Conservation (phyloP, 495 filamentous ascomycete species). For the Aspergillus asperescens region DNA sequence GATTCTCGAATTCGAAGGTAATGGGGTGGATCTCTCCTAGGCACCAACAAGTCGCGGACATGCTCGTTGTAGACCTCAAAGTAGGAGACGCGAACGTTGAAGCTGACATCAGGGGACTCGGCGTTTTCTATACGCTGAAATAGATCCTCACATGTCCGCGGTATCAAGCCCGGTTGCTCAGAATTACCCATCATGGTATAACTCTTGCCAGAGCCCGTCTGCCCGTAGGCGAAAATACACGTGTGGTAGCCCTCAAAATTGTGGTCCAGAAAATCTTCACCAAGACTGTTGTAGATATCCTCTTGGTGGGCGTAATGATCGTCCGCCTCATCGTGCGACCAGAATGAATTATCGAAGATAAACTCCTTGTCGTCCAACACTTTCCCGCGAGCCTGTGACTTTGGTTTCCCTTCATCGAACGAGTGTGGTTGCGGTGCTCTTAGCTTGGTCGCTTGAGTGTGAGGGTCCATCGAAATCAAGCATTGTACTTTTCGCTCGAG, state of each 20-base stretch:
- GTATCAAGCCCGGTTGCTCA: slow-evolving; percentile 83
- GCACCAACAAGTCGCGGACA: slow-evolving; percentile 87
- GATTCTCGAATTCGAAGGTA: slow-evolving; percentile 98
- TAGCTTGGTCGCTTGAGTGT: slow-evolving; percentile 74
- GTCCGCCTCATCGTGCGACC: slow-evolving; percentile 76
- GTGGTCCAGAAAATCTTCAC: slow-evolving; percentile 96
- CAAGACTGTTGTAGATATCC: slow-evolving; percentile 89
- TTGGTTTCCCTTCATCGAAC: slow-evolving; percentile 58
- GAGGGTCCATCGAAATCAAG: slow-evolving; percentile 84
- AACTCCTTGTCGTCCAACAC: slow-evolving; percentile 83
- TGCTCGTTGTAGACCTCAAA: slow-evolving; percentile 99
- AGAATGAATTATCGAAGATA: slow-evolving; percentile 96
- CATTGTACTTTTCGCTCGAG: slow-evolving; percentile 73
- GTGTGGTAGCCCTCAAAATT: slow-evolving; percentile 99
- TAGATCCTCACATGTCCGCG: slow-evolving; percentile 92
- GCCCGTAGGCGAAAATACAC: slow-evolving; percentile 97
- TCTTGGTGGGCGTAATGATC: slow-evolving; percentile 79
- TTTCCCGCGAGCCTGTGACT: slow-evolving; percentile 64
- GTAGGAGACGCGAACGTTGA: slow-evolving; percentile 94
- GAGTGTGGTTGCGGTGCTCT: slow-evolving; percentile 55
- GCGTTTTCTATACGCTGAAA: slow-evolving; percentile 91
- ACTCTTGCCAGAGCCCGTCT: slow-evolving; percentile 95
- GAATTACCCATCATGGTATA: slow-evolving; percentile 99
- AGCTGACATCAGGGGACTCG: slow-evolving; percentile 80
- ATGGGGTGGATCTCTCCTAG: slow-evolving; percentile 67